A percentile compares a stretch with the other conserved stretches of the same genome.
phyloP scores from a whole-genome alignment of 2,329 filamentous ascomycete species.

The Ascochyta lentis region DNA sequence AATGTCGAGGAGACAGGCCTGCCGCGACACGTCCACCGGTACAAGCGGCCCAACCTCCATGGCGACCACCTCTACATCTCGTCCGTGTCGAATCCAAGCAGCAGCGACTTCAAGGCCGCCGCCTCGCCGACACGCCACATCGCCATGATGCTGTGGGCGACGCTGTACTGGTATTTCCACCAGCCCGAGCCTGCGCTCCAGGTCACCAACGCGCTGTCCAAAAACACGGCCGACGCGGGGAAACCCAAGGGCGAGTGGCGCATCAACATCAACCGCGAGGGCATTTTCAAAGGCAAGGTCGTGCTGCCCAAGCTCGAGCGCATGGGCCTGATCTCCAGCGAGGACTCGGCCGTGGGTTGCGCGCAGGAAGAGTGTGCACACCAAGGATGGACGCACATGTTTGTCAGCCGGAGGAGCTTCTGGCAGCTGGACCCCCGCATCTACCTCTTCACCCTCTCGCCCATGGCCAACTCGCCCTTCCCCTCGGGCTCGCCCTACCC shows the following conservation, averaged over 20 bases:
- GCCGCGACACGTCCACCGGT: slow-evolving; percentile 65
- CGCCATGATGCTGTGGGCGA: slow-evolving; percentile 96
- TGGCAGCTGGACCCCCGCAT: slow-evolving; percentile 90
- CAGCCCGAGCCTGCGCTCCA: slow-evolving; percentile 74
- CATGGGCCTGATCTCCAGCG: slow-evolving; percentile 82
- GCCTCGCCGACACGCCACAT: slow-evolving; percentile 86
- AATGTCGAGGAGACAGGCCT: slow-evolving; percentile 38
- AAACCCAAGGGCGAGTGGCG: slow-evolving; percentile 86
- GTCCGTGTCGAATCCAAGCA: slow-evolving; percentile 84
- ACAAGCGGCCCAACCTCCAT: slow-evolving; percentile 74
- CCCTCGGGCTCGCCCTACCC: slow-evolving; percentile 58
- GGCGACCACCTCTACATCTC: slow-evolving; percentile 90
- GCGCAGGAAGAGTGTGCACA: slow-evolving; percentile 66
- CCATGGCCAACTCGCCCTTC: slow-evolving; percentile 59
- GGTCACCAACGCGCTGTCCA: slow-evolving; percentile 68
- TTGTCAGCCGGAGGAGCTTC: slow-evolving; percentile 79
- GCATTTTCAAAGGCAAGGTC: slow-evolving; percentile 84
- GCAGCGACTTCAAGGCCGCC: slow-evolving; percentile 77
- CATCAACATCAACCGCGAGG: slow-evolving; percentile 82
- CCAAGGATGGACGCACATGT: slow-evolving; percentile 79
- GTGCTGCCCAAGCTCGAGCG: slow-evolving; percentile 89
- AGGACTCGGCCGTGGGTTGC: slow-evolving; percentile 76
- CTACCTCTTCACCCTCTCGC: slow-evolving; percentile 85
- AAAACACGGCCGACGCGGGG: slow-evolving; percentile 68
- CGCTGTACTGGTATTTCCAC: slow-evolving; percentile 97